Conservation (phyloP, 208 protist species). For the Strigomonas galati region DNA sequence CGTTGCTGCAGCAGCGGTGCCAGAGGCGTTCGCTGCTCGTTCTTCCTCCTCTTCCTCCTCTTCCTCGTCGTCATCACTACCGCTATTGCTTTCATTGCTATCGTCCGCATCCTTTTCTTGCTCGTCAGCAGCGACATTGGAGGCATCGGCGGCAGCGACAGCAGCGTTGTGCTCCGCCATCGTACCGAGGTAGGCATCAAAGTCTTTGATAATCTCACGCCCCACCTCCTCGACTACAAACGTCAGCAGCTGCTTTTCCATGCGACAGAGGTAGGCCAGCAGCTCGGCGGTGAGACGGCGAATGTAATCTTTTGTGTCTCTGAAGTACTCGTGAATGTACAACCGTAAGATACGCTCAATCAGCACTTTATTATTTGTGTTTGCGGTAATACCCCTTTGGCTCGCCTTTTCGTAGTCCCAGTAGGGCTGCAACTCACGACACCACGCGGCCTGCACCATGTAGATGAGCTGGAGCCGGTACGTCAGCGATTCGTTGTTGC, state of each 20-base stretch:
- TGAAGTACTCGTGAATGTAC: slow-evolving; percentile 64
- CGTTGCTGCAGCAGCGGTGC: no score
- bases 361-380: slow-evolving; percentile 20
- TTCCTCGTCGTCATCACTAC: slow-evolving; percentile 6
- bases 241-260: slow-evolving; percentile 39
- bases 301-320: slow-evolving; percentile 80
- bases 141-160: not conserved
- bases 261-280: slow-evolving; percentile 69
- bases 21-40: not conserved
- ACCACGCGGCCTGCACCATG: slow-evolving; percentile 80
- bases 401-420: slow-evolving; percentile 21
- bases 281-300: slow-evolving; percentile 79
- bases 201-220: slow-evolving; percentile 44
- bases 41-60: slow-evolving; percentile 21
- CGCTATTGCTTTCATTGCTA: no score
- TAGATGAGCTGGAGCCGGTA: slow-evolving; percentile 77
- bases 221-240: slow-evolving; percentile 58
- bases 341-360: slow-evolving; percentile 51
- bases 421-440: slow-evolving; percentile 68
- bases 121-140: slow-evolving; percentile 13
- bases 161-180: slow-evolving; percentile 11
- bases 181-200: slow-evolving; percentile 20
- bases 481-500: not conserved
- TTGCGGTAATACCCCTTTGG: not conserved
- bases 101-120: slow-evolving; percentile 12